phyloP scores from a whole-genome alignment of 2,329 filamentous ascomycete species.

The Ascosphaera aggregata region DNA sequence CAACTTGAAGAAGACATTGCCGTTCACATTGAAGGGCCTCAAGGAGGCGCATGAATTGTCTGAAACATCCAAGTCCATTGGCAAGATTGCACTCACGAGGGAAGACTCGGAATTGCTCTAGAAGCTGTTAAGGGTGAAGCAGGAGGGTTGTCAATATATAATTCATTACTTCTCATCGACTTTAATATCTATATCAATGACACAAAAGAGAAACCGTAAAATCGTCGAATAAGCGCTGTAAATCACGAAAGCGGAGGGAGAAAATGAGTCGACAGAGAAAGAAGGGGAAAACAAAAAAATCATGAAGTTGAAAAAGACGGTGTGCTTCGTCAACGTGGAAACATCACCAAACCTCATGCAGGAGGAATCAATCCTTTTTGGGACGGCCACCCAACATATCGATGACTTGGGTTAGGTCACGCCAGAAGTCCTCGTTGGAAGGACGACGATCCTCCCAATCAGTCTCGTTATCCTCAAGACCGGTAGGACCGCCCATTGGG shows the following conservation, averaged over 20 bases:
- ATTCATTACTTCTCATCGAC: background rate
- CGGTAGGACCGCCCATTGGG: constrained; percentile 37
- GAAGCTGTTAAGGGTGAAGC: background rate
- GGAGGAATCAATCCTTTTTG: constrained; percentile 8
- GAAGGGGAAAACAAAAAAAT: background rate
- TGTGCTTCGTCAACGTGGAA: background rate
- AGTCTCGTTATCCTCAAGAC: constrained; percentile 62
- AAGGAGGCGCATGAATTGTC: constrained; percentile 18
- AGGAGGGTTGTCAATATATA: background rate
- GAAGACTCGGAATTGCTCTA: background rate
- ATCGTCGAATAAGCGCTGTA: constrained; percentile 1
- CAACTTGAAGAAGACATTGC: constrained; percentile 15
- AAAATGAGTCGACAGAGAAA: background rate
- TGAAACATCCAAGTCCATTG: constrained; percentile 15
- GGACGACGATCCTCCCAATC: constrained; percentile 85
- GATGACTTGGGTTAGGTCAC: constrained; percentile 53
- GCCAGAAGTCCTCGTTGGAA: constrained; percentile 57
- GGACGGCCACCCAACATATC: constrained; percentile 63
- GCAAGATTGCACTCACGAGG: constrained; percentile 1
- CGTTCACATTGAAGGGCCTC: constrained; percentile 16
- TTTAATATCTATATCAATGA: background rate
- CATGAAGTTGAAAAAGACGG: constrained; percentile 11
- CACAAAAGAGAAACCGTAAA: background rate
- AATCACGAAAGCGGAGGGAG: background rate
- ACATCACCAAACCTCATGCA: constrained; percentile 8